These are phyloP conservation scores for Podospora appendiculata DNA, from an alignment of 495 filamentous ascomycete species.

Conservation along the genomic window DNA sequence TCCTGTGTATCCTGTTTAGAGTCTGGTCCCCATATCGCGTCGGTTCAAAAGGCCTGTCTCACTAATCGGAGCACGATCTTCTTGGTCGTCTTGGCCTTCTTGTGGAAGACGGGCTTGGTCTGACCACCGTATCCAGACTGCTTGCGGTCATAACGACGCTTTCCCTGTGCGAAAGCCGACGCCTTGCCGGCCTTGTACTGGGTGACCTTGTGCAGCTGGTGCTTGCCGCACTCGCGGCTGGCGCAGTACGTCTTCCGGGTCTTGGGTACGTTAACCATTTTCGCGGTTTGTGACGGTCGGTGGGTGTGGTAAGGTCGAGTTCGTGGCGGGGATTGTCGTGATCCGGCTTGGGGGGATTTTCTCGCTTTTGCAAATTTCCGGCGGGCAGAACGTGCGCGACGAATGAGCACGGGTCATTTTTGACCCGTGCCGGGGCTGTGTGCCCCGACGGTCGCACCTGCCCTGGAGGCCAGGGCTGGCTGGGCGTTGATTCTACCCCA, in stretches of 20 bases:
- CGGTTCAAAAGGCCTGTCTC: constrained; percentile 6
- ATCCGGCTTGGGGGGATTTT: constrained; percentile 15
- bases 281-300: constrained; percentile 24
- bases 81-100: constrained; percentile 99
- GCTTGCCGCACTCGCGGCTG: constrained; percentile 88
- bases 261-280: constrained; percentile 38
- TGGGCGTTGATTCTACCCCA: too few species aligned
- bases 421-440: constrained; percentile 14
- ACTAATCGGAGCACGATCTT: constrained; percentile 92
- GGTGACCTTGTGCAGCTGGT: constrained; percentile 89
- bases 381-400: constrained; percentile 16
- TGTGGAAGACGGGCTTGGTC: constrained; percentile 99
- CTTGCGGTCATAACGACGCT: constrained; percentile 99
- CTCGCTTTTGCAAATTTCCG: constrained; percentile 25
- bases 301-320: constrained; percentile 19
- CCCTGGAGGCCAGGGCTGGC: too few species aligned
- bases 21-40: too few species aligned
- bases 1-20: constrained; percentile 47
- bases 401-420: constrained; percentile 20
- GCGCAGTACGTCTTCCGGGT: constrained; percentile 66
- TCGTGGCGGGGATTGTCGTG: constrained; percentile 16
- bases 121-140: constrained; percentile 99
- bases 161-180: constrained; percentile 93
- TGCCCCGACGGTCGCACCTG: too few species aligned
- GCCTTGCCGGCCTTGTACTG: constrained; percentile 87